Evolutionary conservation across 2,329 filamentous ascomycete genomes (phyloP), one percentile per base, ranked within the genome.

Genomic region (Aspergillus fumigatus): DNA sequence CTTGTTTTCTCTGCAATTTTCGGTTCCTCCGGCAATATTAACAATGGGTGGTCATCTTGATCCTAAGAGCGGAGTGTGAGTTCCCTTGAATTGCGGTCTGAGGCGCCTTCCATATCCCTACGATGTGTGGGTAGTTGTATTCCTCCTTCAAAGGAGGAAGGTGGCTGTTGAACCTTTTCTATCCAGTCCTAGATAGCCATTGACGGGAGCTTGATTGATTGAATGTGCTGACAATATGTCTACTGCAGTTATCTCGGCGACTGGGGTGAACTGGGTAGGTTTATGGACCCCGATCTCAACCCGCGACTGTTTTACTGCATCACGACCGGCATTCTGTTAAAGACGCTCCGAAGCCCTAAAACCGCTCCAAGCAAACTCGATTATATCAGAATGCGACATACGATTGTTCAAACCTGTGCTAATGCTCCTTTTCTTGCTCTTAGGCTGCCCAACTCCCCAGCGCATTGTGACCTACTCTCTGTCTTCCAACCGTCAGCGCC

Each of bases 401-500:
- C 23, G 11, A 14, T 11, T n/a, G n/a, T 14, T 47, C 6, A 3
- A 14, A 23, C 19, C 50, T 26, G 53, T 53, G 40, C 27, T 43
- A 43, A 50, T 41, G 21, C n/a, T 32, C 10, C 23, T 11, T 38
- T 29, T 51, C 27, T 27, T 26, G 25, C 49, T 11, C 38, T 29
- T 53, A 73, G 69, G 69, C 54, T 73, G 70, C 67, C 65, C 71
- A 52, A 74, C 70, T 47, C 72, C 72, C 63, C 84, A 87, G 71
- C 84, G 84, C 68, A 78, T 88, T 58, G 78, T 80, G 55, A 80
- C 81, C 70, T 97, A 95, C 79, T 83, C 87, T 65, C 73, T 99
- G 66, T 88, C 90, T 67, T 79, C 88, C 65, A 97, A 99, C 84
- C 88, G 89, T 74, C 93, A 96, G 81, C 87, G 89, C 71, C 89